Evolutionary conservation across 148 eudicot genomes (phyloP), one percentile per base, ranked within the genome.

Genomic region (Amaranthus hypochondriacus): DNA sequence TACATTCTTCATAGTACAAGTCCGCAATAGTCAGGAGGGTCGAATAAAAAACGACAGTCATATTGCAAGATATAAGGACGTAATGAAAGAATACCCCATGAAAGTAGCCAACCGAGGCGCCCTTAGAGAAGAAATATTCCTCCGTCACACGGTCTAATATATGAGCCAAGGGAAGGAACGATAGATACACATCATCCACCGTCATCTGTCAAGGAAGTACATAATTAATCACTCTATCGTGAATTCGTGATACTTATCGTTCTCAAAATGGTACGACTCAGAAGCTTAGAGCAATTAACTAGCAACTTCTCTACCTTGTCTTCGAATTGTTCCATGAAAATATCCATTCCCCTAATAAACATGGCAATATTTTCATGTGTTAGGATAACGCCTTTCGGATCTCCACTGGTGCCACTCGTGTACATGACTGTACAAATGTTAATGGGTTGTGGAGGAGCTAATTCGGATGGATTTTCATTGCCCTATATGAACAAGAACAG

Each of bases 371-470:
- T 90, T 76, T 96, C 97, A 81, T 92, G 99, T 57, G 99, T 96
- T 53, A 96, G 55, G 67, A 92, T 83, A 71, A 92, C 99, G 47
- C 99, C 99, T 84, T 96, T 96, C 4, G 99, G 99, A 71, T 90
- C 94, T 69, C 99, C 99, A 76, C 96, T 96, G 14, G 99, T 96
- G 69, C 97, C 99, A 78, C 99, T 96, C 10, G 99, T 96, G 85
- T 96, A 96, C 96, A 96, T 96, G 49, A 96, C 87, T 46, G 99
- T 92, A 67, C 94, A 77, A 60, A 90, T 90, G 79, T 86, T 80
- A 49, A 76, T 68, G 50, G 90, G 74, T 71, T 86, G 86, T 58
- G 99, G 99, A 7, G 96, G 89, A 5, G 72, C 75, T 9, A 77
- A 73, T 39, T 90, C 92, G 43, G 81, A 74, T n/a, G 85, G 87